These are phyloP conservation scores for Chlamydomonas reinhardtii DNA, from an alignment of 163 green algal genomes.

Conservation along the genomic window DNA sequence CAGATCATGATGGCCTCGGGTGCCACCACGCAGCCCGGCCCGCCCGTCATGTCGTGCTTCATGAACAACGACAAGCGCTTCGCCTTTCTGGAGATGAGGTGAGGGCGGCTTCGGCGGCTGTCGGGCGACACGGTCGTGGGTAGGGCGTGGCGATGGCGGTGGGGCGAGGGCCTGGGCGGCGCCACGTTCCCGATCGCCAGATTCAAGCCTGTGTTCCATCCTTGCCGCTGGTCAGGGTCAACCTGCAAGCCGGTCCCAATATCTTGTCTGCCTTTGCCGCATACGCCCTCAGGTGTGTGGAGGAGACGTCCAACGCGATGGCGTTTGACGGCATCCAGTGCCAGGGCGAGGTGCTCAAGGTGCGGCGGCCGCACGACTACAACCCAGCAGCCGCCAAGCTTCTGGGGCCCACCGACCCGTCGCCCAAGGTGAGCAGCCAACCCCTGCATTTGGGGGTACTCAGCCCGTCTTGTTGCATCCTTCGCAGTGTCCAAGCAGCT, in stretches of 20 bases:
- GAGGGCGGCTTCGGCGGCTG: not conserved
- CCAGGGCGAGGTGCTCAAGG: constrained; percentile 63
- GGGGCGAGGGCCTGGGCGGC: too few relatives aligned
- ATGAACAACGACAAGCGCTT: constrained; percentile 75
- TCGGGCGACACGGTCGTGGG: not conserved
- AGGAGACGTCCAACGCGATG: constrained; percentile 88
- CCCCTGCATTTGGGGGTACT: too few relatives aligned
- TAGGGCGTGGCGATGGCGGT: too few relatives aligned
- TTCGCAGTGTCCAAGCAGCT: too few relatives aligned
- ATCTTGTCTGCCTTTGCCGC: not conserved
- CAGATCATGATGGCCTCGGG: constrained; percentile 42
- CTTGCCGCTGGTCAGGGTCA: too few relatives aligned
- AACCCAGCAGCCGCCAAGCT: constrained; percentile 47
- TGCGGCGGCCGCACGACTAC: constrained; percentile 64
- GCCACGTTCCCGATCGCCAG: too few relatives aligned
- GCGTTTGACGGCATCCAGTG: constrained; percentile 87
- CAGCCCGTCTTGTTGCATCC: too few relatives aligned
- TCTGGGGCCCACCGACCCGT: constrained; percentile 63
- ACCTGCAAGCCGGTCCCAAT: too few relatives aligned
- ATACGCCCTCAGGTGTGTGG: constrained; percentile 60
- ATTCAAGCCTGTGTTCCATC: too few relatives aligned
- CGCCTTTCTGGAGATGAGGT: constrained; percentile 84
- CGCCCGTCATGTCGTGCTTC: constrained; percentile 55
- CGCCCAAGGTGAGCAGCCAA: constrained; percentile 4
- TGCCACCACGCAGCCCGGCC: constrained; percentile 39